A percentile compares a stretch with the other conserved stretches of the same genome.
These are phyloP conservation scores for Juncus effusus DNA, from an alignment of 176 grass and related monocot species.

Conservation along the genomic window DNA sequence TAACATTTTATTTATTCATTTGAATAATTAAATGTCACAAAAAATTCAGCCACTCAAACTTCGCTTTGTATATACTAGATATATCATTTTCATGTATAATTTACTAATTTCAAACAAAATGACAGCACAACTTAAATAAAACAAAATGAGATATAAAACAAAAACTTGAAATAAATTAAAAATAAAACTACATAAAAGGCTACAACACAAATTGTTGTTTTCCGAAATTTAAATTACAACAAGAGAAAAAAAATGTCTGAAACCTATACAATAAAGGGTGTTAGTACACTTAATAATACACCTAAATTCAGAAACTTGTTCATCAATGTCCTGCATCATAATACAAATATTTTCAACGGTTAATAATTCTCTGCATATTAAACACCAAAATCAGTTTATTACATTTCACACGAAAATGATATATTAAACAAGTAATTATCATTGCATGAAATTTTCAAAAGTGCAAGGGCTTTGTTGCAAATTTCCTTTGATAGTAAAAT, in stretches of 20 bases:
- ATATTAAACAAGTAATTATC: too few species aligned
- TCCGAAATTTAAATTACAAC: constrained; percentile 5
- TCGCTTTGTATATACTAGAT: too few species aligned
- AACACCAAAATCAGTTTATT: too few species aligned
- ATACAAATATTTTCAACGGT: neutral
- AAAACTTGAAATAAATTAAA: neutral
- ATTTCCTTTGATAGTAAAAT: too few species aligned
- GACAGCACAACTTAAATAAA: neutral
- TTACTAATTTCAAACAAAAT: neutral
- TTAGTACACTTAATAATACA: neutral
- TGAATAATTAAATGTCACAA: neutral
- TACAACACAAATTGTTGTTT: constrained; percentile 3
- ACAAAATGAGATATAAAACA: neutral
- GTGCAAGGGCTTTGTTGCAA: too few species aligned
- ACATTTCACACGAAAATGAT: too few species aligned
- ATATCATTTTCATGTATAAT: too few species aligned
- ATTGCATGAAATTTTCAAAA: too few species aligned
- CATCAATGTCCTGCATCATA: constrained; percentile 15
- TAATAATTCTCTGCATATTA: too few species aligned
- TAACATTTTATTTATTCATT: neutral
- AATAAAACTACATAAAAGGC: neutral
- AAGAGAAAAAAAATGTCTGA: constrained; percentile 15
- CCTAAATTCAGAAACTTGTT: constrained; percentile 20
- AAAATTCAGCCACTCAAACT: too few species aligned
- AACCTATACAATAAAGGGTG: constrained; percentile 1